Evolutionary conservation across 2,329 filamentous ascomycete species (phyloP).

Genomic region (Colletotrichum endophyticum): DNA sequence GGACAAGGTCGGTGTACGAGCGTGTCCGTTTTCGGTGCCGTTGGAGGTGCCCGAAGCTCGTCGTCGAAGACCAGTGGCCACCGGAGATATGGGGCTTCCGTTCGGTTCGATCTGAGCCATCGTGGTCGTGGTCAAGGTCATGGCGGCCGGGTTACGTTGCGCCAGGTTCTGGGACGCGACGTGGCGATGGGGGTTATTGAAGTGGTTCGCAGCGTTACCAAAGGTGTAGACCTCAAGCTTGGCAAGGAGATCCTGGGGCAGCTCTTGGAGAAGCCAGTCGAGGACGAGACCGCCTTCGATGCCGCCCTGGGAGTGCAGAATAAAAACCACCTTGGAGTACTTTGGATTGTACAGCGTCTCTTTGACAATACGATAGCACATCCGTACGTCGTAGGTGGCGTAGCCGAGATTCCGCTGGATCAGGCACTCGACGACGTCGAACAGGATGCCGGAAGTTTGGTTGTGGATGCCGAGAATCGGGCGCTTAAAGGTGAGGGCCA

Average conservation of each 20-base stretch:
- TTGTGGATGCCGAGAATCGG: constrained; percentile 79
- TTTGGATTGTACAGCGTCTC: constrained; percentile 64
- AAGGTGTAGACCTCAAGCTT: constrained; percentile 83
- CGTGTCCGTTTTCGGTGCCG: background rate
- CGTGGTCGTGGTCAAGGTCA: constrained; percentile 16
- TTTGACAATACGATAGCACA: constrained; percentile 69
- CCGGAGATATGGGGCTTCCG: constrained; percentile 12
- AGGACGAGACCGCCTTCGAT: constrained; percentile 76
- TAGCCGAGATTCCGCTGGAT: constrained; percentile 78
- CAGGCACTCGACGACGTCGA: constrained; percentile 79
- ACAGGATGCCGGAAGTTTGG: constrained; percentile 74
- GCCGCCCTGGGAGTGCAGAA: constrained; percentile 79
- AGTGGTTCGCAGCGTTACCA: constrained; percentile 80
- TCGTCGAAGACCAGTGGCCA: background rate
- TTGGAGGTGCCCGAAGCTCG: background rate
- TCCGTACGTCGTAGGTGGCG: constrained; percentile 70
- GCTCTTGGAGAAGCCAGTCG: constrained; percentile 78
- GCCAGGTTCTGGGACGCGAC: constrained; percentile 41
- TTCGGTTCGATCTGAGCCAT: background rate
- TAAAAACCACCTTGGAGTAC: constrained; percentile 74
- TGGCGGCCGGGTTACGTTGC: constrained; percentile 38
- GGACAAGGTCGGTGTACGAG: background rate
- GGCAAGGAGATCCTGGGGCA: constrained; percentile 67
- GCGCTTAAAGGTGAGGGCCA: constrained; percentile 75
- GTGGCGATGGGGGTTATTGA: constrained; percentile 68